These are phyloP conservation scores for Alternaria novae-zelandiae DNA, from an alignment of 2,329 filamentous ascomycete genomes.

Conservation along the genomic window DNA sequence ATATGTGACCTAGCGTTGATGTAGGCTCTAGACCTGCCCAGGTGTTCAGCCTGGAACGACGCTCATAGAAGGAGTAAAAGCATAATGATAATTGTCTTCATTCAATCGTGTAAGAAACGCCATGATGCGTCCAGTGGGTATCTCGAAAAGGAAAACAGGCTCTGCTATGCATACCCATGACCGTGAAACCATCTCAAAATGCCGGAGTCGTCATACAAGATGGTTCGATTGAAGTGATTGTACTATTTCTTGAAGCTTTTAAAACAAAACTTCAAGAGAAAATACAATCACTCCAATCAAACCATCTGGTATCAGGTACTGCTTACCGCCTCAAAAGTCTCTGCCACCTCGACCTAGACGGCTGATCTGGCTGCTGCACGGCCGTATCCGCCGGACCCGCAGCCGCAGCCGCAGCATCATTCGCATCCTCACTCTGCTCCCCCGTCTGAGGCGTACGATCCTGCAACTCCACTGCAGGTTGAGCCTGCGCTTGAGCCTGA, in stretches of 20 bases:
- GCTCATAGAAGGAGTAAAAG: background rate
- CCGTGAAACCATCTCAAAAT: background rate
- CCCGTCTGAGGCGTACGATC: background rate
- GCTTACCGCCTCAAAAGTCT: background rate
- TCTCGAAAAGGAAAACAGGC: background rate
- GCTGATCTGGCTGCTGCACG: background rate
- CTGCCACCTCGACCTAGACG: background rate
- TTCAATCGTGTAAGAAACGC: background rate
- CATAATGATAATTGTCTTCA: background rate
- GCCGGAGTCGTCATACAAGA: background rate
- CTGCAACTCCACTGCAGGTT: constrained; percentile 3
- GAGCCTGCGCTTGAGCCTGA: background rate
- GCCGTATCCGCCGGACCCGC: background rate
- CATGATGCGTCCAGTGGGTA: background rate
- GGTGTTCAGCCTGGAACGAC: background rate
- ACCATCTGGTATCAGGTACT: background rate
- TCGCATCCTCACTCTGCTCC: background rate
- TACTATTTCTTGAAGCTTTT: too few species aligned
- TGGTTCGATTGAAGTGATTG: too few species aligned
- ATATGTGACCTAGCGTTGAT: background rate
- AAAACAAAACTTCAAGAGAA: too few species aligned
- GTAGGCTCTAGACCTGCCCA: background rate
- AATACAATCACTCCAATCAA: background rate
- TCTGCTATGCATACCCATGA: background rate
- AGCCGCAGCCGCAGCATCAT: background rate